Base-by-base conservation (phyloP, 495 filamentous ascomycete genomes). In the Tuber indicum region DNA sequence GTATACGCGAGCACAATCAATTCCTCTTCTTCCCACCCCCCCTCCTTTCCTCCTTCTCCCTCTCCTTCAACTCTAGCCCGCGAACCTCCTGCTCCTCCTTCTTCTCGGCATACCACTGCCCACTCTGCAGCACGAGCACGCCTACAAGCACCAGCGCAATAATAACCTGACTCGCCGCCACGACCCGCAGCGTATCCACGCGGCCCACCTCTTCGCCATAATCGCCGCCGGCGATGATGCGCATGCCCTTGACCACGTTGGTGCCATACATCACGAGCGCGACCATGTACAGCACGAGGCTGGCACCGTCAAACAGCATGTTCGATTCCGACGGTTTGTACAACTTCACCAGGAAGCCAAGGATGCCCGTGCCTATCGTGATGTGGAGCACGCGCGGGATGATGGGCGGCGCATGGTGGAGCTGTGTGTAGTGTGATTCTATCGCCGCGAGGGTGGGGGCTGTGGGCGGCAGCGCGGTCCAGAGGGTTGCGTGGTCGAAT, bases 41-140 rank as follows among this genome's bases (percentile, higher is more conserved):
- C 74, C 70, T 79, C 76, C 78, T 73, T 47, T 75, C 76, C 78
- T 85, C 83, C 79, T 83, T 85, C 84, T 88, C 87, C 78, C 87
- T 87, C 77, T 84, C 85, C 85, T 89, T 87, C 83, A 87, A 85
- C 69, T 88, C 86, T 75, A 92, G 86, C 79, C 86, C 86, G 84
- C 89, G 91, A 78, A 87, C 87, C 86, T 98, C 95, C 85, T 94
- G 91, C 83, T 86, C 86, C 84, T 98, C 94, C 89, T 96, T 97
- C 78, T 91, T 86, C 88, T 97, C 94, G 42, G 96, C 96, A 86
- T 99, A 99, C 96, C 96, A 99, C 88, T 98, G 95, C 19, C 96
- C 96, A 12, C 93, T 94, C 89, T 99, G 96, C 82, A 99, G 86
- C 45, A 96, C 92, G 77, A 99, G 81, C 43, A 99, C 92, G 5